Evolutionary conservation across 805 yeast species (phyloP).

Genomic region (Metschnikowia rubicola): DNA sequence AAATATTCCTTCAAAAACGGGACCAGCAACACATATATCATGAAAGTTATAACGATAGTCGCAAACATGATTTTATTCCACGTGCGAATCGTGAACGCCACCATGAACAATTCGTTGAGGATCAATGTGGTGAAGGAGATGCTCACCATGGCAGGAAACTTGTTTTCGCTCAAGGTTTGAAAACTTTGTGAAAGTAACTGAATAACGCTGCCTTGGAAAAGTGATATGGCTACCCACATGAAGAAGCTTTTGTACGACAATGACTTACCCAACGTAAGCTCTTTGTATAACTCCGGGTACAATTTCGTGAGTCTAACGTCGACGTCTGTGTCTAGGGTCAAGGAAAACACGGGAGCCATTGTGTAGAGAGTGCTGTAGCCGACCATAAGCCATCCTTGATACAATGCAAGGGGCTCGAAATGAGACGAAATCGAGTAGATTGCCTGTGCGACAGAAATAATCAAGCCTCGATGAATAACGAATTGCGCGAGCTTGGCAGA

Average conservation of each 20-base stretch:
- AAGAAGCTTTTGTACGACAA: constrained; percentile 84
- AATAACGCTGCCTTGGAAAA: constrained; percentile 87
- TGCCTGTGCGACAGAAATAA: constrained; percentile 93
- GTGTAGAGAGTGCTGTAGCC: constrained; percentile 97
- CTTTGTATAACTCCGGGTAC: constrained; percentile 94
- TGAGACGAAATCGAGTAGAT: constrained; percentile 81
- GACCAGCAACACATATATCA: constrained; percentile 64
- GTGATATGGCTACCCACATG: constrained; percentile 83
- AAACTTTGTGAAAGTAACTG: constrained; percentile 80
- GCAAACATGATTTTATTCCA: constrained; percentile 81
- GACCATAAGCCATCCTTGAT: constrained; percentile 97
- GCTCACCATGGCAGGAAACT: constrained; percentile 77
- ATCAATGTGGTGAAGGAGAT: constrained; percentile 77
- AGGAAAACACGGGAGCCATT: constrained; percentile 95
- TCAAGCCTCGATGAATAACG: constrained; percentile 92
- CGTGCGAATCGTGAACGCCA: constrained; percentile 84
- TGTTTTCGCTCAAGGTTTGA: constrained; percentile 52
- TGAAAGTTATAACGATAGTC: constrained; percentile 67
- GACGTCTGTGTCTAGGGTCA: constrained; percentile 88
- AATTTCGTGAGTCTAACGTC: constrained; percentile 82
- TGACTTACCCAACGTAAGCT: constrained; percentile 82
- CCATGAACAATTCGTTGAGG: constrained; percentile 88
- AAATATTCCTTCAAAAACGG: constrained; percentile 90
- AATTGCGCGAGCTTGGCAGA: constrained; percentile 94
- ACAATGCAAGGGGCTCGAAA: constrained; percentile 91